Evolutionary conservation across 345 rosid genomes (phyloP).

Genomic region (Excoecaria agallocha): DNA sequence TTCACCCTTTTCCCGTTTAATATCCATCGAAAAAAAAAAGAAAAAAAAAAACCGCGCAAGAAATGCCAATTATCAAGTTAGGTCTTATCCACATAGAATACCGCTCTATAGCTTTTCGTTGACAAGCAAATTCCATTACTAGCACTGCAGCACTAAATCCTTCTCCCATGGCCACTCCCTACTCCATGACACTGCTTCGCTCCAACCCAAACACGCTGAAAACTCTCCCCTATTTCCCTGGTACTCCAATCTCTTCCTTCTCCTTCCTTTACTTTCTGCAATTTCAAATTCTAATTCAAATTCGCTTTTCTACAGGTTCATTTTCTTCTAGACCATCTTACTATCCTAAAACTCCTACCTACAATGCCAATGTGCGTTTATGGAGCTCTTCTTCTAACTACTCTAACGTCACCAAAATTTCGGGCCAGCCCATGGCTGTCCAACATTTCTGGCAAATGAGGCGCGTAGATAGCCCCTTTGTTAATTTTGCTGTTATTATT

Average conservation of each 20-base stretch:
- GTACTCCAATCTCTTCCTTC: constrained; percentile 20
- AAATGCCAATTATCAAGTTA: too few relatives aligned
- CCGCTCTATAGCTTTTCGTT: neutral
- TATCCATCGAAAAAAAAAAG: too few relatives aligned
- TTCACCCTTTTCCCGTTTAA: too few relatives aligned
- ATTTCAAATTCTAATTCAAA: neutral
- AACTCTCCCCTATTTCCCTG: constrained; percentile 40
- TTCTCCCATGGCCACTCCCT: constrained; percentile 53
- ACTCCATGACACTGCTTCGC: constrained; percentile 35
- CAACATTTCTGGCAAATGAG: constrained; percentile 46
- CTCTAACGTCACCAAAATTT: constrained; percentile 23
- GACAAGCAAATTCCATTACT: too few relatives aligned
- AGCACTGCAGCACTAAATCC: too few relatives aligned
- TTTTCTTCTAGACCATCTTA: constrained; percentile 24
- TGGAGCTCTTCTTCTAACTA: constrained; percentile 38
- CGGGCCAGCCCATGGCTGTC: constrained; percentile 31
- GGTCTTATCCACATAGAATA: neutral
- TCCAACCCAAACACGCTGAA: constrained; percentile 42
- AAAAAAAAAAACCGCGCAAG: too few relatives aligned
- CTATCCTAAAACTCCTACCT: constrained; percentile 22
- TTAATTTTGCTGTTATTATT: neutral
- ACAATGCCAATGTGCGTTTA: constrained; percentile 18
- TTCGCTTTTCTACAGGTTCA: constrained; percentile 34
- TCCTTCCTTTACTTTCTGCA: neutral
- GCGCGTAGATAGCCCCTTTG: constrained; percentile 26